Evolutionary conservation across 139 green algal genomes (phyloP).

Genomic region (Diplosphaera chodatii): DNA sequence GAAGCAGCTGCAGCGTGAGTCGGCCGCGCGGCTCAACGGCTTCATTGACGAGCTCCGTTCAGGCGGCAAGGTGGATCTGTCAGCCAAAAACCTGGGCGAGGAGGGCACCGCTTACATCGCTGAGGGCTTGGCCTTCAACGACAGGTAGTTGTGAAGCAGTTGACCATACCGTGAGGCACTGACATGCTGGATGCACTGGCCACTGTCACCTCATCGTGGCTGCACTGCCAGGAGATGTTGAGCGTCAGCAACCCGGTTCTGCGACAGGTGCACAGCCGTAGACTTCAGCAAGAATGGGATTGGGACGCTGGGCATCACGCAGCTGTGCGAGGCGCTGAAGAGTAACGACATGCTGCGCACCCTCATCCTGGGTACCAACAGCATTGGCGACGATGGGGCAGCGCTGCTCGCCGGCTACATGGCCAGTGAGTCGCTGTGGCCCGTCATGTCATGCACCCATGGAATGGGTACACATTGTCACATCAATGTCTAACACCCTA

Average conservation of each 20-base stretch:
- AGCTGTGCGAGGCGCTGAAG: conserved; percentile 59
- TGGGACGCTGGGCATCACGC: conserved; percentile 49
- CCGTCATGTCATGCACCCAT: too few relatives aligned
- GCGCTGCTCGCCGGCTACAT: conserved; percentile 52
- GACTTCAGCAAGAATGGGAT: conserved; percentile 93
- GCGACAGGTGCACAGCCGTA: conserved; percentile 46
- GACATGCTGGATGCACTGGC: too few relatives aligned
- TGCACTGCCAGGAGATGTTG: too few relatives aligned
- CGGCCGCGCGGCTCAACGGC: conserved; percentile 60
- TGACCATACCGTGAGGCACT: too few relatives aligned
- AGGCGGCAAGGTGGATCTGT: conserved; percentile 61
- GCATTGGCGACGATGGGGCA: conserved; percentile 55
- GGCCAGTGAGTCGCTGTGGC: conserved; percentile 39
- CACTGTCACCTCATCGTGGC: too few relatives aligned
- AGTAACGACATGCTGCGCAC: conserved; percentile 48
- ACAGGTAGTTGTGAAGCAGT: too few relatives aligned
- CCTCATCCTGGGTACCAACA: conserved; percentile 78
- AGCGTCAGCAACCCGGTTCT: too few relatives aligned
- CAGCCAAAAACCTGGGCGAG: conserved; percentile 81
- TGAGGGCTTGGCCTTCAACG: conserved; percentile 90
- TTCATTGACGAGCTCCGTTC: conserved; percentile 66
- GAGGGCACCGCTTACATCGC: conserved; percentile 83
- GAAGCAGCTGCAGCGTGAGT: conserved; percentile 60
- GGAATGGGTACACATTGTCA: too few relatives aligned
- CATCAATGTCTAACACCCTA: too few relatives aligned